Evolutionary conservation across 768 basidiomycete genomes (phyloP), one percentile per base, ranked within the genome.

Genomic region (Plicaturopsis crispa): DNA sequence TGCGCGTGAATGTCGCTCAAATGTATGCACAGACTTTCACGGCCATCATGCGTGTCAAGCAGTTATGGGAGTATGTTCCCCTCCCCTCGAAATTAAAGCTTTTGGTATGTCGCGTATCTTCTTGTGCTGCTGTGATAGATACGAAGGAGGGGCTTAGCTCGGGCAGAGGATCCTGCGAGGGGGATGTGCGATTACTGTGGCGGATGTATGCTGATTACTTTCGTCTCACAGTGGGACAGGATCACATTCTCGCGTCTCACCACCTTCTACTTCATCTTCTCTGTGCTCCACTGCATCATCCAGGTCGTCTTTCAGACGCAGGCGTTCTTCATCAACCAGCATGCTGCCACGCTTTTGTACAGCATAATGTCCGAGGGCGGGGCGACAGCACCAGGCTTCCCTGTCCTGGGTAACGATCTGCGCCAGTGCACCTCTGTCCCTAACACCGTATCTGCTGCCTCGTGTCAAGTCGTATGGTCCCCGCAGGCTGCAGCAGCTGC

Each of bases 291-390:
- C 53, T 84, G 80, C 47, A 47, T 70, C 40, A 54, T 84, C 42
- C 85, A 87, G 57, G 65, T 86, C 46, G 63, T 71, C 19, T 65
- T 89, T 33, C 85, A 88, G 60, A 71, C 69, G 36, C 69, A 70
- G 38, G 84, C 79, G 8, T 80, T 79, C 62, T 63, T 64, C 10
- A 73, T 74, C 59, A 87, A 87, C 48, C 68, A 68, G 6, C 46
- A 68, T 14, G 80, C 83, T 5, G 72, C 75, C 20, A 41, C 52
- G 19, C 69, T 78, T 46, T 62, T 87, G 39, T 57, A 60, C 32
- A 55, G 59, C 35, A 69, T 86, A 37, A 63, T 78, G 20, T 33
- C 53, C 20, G 59, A 73, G 49, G 78, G 73, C 21, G 56, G 74
- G 44, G 67, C 69, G 5, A 57, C 63, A 18, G 63, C 65, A 46